Conservation (phyloP, 2,329 filamentous ascomycete species). For the Aureobasidium sp. region DNA sequence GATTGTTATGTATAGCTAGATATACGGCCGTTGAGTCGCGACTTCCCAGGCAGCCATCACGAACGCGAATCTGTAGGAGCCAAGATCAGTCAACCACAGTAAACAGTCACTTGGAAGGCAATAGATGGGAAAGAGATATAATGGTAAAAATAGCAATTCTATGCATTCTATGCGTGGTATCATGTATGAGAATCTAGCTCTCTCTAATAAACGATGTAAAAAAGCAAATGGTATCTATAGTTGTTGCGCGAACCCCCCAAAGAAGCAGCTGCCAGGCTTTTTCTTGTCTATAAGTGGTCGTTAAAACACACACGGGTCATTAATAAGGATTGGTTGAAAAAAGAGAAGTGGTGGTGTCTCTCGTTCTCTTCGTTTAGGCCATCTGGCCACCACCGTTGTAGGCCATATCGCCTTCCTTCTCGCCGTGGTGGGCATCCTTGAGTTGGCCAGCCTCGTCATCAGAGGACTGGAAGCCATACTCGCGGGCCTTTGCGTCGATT, state of each 20-base stretch:
- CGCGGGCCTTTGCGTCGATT: slow-evolving; percentile 25
- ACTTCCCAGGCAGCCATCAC: not conserved
- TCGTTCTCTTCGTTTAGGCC: slow-evolving; percentile 12
- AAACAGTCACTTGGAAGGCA: no score
- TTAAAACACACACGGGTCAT: slow-evolving; percentile 4
- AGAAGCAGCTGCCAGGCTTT: not conserved
- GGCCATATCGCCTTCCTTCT: slow-evolving; percentile 17
- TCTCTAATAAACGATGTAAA: not conserved
- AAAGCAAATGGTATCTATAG: slow-evolving; percentile 2
- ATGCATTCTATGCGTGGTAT: slow-evolving; percentile 10
- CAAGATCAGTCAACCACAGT: no score
- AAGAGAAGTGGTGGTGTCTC: no score
- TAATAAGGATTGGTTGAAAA: not conserved
- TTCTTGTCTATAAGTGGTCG: not conserved
- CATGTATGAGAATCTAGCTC: not conserved
- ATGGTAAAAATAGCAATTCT: not conserved
- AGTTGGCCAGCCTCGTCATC: slow-evolving; percentile 26
- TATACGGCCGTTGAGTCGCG: no score
- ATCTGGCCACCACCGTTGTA: slow-evolving; percentile 14
- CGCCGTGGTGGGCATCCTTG: slow-evolving; percentile 16
- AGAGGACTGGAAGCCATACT: slow-evolving; percentile 24
- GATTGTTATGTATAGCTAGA: no score
- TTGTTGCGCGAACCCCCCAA: not conserved
- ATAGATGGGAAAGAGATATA: no score
- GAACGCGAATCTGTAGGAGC: no score